Base-by-base conservation (phyloP, 345 rosid genomes). In the Brassica napus region DNA sequence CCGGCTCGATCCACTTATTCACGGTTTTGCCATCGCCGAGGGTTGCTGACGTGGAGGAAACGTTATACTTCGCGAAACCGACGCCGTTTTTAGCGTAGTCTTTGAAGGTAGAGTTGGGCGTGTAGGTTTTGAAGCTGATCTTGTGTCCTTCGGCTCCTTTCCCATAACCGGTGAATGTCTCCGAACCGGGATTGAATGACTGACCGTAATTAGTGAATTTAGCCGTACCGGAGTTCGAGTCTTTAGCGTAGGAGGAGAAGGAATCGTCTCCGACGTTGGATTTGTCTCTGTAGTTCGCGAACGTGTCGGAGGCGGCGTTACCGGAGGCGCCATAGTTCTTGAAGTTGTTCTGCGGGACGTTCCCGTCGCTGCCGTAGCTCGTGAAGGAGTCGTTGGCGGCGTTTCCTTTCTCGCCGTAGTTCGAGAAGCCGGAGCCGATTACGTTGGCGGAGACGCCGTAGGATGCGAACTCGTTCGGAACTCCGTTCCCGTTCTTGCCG, bases 1-100 rank as follows among this genome's bases (percentile, higher is more conserved):
- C 97, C 61, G 94, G 92, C 65, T 92, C 97, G 0, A 89, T 82
- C 97, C 97, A 90, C 57, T 74, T 85, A 79, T 88, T 92, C 11
- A 86, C 88, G 39, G 68, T 62, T 71, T 73, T 88, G 81, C 86
- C 90, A 77, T 85, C 83, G 15, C 35, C 74, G 6, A n/a, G 12
- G 23, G 69, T 6, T 31, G 68, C 32, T 2, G 52, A 24, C 2
- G 7, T 1, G 6, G 76, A n/a, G 5, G 74, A 73, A 0, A 15
- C 74, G 47, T 86, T 89, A 78, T 91, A 91, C 18, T 72, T 67
- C 0, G 85, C 65, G 77, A 91, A 91, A 47, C 73, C 78, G 32
- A 83, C 80, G 3, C 85, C 86, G 4, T 71, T 67, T 71, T 88
- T 87, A 3, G 74, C 71, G 75, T 91, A 91, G 2, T 81, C 87